Conservation (phyloP, 805 yeast species). For the Candida tallmaniae region DNA sequence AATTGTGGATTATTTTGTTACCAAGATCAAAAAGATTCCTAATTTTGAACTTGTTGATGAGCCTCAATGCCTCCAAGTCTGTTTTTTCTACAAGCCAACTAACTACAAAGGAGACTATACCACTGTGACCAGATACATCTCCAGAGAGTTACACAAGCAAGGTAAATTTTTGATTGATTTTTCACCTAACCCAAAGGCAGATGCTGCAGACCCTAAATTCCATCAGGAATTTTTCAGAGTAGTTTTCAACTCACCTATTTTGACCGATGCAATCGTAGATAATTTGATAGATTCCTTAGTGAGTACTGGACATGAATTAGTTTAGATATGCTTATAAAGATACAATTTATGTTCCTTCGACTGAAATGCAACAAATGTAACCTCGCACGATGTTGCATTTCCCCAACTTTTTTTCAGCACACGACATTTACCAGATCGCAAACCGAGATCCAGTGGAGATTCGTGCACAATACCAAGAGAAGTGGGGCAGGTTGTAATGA, state of each 20-base stretch:
- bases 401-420: too few relatives aligned
- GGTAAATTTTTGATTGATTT: slow-evolving; percentile 76
- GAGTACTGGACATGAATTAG: slow-evolving; percentile 18
- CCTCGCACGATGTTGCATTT: slow-evolving; percentile 1
- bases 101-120: slow-evolving; percentile 41
- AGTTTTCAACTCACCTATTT: slow-evolving; percentile 70
- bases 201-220: too few relatives aligned
- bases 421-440: too few relatives aligned
- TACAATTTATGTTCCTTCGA: too few relatives aligned
- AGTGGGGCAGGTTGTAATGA: too few relatives aligned
- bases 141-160: slow-evolving; percentile 50
- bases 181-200: slow-evolving; percentile 58
- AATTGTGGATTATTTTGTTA: slow-evolving; percentile 59
- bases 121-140: slow-evolving; percentile 55
- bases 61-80: slow-evolving; percentile 79
- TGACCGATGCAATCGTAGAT: slow-evolving; percentile 31
- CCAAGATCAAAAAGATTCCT: slow-evolving; percentile 27
- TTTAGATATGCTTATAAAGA: too few relatives aligned
- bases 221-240: slow-evolving; percentile 79
- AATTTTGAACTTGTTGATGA: slow-evolving; percentile 51
- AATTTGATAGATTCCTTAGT: slow-evolving; percentile 31
- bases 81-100: slow-evolving; percentile 64
- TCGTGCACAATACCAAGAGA: too few relatives aligned
- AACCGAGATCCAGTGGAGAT: too few relatives aligned
- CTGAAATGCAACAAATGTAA: too few relatives aligned